Percentiles rank a stretch among this genome's conserved stretches.
Conservation (phyloP, 2,329 filamentous ascomycete species). For the Clarireedia paspali region DNA sequence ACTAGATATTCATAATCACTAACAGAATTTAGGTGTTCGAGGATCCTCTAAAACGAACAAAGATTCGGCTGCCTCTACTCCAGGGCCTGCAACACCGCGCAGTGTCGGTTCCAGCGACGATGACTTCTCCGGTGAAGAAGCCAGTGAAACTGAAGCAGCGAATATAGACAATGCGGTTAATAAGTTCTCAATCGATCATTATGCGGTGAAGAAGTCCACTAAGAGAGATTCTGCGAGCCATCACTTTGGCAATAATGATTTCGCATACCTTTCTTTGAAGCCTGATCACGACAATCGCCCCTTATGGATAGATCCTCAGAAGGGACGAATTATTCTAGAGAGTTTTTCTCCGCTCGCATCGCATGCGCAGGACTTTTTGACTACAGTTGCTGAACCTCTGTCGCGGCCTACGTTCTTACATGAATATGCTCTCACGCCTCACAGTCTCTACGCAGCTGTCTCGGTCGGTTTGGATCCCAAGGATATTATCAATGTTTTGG, state of each 20-base stretch:
- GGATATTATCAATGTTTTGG: conserved; percentile 84
- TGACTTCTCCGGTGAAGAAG: conserved; percentile 31
- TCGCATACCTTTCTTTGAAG: conserved; percentile 76
- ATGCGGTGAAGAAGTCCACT: conserved; percentile 16
- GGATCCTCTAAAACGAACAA: conserved; percentile 47
- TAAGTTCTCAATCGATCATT: conserved; percentile 41
- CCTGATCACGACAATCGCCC: conserved; percentile 84
- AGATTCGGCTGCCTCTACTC: conserved; percentile 51
- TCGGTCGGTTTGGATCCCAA: conserved; percentile 85
- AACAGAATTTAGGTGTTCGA: conserved; percentile 35
- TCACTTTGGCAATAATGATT: conserved; percentile 43
- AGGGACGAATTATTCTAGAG: conserved; percentile 84
- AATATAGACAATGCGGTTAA: conserved; percentile 52
- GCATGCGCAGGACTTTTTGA: conserved; percentile 88
- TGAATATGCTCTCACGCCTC: conserved; percentile 85
- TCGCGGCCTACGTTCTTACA: conserved; percentile 87
- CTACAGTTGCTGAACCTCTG: conserved; percentile 88
- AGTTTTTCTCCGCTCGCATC: conserved; percentile 84
- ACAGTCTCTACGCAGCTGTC: conserved; percentile 91
- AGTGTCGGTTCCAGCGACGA: conserved; percentile 49
- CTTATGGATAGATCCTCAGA: conserved; percentile 85
- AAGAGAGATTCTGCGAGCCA: conserved; percentile 28
- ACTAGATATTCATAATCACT: conserved; percentile 25
- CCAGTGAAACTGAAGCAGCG: conserved; percentile 43
- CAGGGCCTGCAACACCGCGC: conserved; percentile 51